These are phyloP conservation scores for Apophysomyces variabilis DNA, from an alignment of 371 early-diverging fungal genomes.

Conservation along the genomic window DNA sequence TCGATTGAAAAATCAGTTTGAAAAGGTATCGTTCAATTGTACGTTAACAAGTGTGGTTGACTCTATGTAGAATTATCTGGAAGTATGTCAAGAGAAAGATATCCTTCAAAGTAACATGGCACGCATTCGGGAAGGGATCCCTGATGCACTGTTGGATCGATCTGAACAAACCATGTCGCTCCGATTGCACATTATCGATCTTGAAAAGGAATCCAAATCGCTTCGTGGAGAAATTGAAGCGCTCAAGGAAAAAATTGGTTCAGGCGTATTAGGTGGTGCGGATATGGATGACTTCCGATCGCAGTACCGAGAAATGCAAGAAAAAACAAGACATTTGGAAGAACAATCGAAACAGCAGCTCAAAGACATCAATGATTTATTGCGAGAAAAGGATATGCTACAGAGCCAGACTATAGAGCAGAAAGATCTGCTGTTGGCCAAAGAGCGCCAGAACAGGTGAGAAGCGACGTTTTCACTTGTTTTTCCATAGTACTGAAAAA, in stretches of 20 bases:
- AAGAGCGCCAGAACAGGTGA: conserved; percentile 59
- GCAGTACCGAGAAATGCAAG: conserved; percentile 34
- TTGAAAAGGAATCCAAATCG: conserved; percentile 50
- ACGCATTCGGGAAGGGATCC: conserved; percentile 60
- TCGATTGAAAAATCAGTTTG: conserved; percentile 70
- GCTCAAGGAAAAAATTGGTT: conserved; percentile 37
- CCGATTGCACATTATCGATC: conserved; percentile 45
- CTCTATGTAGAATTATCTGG: conserved; percentile 59
- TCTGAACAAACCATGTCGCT: conserved; percentile 39
- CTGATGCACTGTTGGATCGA: conserved; percentile 46
- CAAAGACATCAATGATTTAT: conserved; percentile 67
- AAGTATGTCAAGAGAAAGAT: conserved; percentile 70
- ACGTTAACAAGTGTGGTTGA: not conserved
- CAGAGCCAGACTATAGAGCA: conserved; percentile 59
- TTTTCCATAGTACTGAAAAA: not conserved
- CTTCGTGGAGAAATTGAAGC: conserved; percentile 35
- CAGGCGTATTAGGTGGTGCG: conserved; percentile 40
- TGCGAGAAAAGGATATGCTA: conserved; percentile 69
- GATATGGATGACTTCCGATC: conserved; percentile 38
- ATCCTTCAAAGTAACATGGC: conserved; percentile 76
- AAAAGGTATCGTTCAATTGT: conserved; percentile 46
- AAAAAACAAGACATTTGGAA: conserved; percentile 57
- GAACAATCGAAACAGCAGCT: conserved; percentile 66
- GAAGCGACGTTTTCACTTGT: not conserved
- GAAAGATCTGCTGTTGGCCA: conserved; percentile 57